These are phyloP conservation scores for Beauveria pseudobassiana DNA, from an alignment of 2,329 filamentous ascomycete genomes.

Conservation along the genomic window DNA sequence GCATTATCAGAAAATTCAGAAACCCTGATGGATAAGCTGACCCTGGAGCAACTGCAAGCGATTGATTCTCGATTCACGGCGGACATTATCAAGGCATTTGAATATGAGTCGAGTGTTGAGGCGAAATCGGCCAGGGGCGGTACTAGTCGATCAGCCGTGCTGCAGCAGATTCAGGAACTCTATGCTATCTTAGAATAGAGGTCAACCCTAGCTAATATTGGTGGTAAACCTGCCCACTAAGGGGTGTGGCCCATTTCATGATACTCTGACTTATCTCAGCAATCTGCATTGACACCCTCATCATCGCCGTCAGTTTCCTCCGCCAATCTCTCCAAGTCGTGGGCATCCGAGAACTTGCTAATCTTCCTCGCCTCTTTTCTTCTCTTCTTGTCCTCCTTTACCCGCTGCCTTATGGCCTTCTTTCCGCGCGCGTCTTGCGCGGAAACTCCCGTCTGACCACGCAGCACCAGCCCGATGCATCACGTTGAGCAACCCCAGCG, in stretches of 20 bases:
- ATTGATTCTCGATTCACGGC: conserved; percentile 61
- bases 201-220: not conserved
- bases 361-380: conserved; percentile 19
- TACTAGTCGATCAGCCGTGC: conserved; percentile 56
- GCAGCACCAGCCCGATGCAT: conserved; percentile 41
- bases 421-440: conserved; percentile 33
- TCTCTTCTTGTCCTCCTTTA: conserved; percentile 23
- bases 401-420: conserved; percentile 33
- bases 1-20: conserved; percentile 57
- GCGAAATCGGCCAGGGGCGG: conserved; percentile 60
- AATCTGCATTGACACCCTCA: not conserved
- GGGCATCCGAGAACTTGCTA: conserved; percentile 9
- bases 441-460: conserved; percentile 40
- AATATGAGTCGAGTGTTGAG: conserved; percentile 68
- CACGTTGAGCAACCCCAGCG: conserved; percentile 31
- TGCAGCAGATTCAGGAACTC: conserved; percentile 49
- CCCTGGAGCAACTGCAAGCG: conserved; percentile 56
- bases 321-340: not conserved
- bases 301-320: not conserved
- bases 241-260: too few species aligned
- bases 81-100: conserved; percentile 57
- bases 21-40: conserved; percentile 61
- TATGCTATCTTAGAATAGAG: conserved; percentile 26
- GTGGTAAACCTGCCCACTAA: too few species aligned
- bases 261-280: not conserved